phyloP scores from a whole-genome alignment of 2,329 filamentous ascomycete species.

The Ophiostoma piceae region DNA sequence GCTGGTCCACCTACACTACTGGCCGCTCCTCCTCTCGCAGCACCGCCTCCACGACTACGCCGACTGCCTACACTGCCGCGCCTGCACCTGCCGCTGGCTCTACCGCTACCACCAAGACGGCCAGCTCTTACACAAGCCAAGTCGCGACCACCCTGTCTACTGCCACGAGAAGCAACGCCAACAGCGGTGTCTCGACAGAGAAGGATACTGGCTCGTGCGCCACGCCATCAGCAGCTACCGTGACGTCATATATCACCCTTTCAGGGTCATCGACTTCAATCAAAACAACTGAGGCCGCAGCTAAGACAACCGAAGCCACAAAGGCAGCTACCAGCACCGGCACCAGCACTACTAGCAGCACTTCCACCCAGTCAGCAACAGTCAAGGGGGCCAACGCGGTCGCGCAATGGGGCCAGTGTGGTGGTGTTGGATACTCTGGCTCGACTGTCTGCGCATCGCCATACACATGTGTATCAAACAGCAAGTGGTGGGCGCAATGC shows the following conservation, averaged over 20 bases:
- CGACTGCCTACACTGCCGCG: not conserved
- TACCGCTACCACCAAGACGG: not conserved
- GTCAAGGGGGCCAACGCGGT: slow-evolving; percentile 27
- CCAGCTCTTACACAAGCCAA: not conserved
- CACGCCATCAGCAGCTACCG: not conserved
- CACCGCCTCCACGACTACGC: not conserved
- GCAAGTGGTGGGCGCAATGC: slow-evolving; percentile 36
- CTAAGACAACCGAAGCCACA: not conserved
- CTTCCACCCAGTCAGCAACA: not conserved
- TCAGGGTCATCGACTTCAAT: not conserved
- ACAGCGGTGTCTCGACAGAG: not conserved
- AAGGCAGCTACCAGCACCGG: not conserved
- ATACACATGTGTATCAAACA: slow-evolving; percentile 31
- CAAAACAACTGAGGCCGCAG: not conserved
- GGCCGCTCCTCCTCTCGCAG: not conserved
- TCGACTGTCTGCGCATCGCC: slow-evolving; percentile 34
- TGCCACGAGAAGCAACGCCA: not conserved
- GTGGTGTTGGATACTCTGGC: slow-evolving; percentile 35
- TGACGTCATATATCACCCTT: not conserved
- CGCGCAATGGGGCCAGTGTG: slow-evolving; percentile 38
- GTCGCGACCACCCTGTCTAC: not conserved
- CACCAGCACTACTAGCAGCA: not conserved
- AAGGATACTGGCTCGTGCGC: not conserved
- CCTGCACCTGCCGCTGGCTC: not conserved
- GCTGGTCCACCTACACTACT: not conserved